Evolutionary conservation across 306 rosid species (phyloP).

Genomic region (Vigna trinervia): DNA sequence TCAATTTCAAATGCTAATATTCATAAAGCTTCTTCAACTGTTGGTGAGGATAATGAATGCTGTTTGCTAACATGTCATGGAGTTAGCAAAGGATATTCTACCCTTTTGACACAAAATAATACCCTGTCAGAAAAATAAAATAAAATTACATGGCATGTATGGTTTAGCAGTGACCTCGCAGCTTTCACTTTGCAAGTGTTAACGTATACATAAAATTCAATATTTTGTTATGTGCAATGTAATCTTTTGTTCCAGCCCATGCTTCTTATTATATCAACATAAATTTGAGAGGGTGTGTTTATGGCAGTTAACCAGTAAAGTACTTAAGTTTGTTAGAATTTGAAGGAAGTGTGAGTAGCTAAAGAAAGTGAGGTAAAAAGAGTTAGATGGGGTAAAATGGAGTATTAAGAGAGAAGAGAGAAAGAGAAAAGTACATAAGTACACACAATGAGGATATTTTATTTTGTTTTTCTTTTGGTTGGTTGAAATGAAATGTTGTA

Average conservation of each 20-base stretch:
- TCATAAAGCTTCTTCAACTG: not conserved
- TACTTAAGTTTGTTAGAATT: not conserved
- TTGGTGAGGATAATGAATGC: conserved; percentile 26
- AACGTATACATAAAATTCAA: not conserved
- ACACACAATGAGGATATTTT: not conserved
- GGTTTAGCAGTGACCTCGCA: not conserved
- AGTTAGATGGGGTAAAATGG: not conserved
- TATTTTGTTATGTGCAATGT: not conserved
- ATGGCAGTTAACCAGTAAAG: not conserved
- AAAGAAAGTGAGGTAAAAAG: conserved; percentile 2
- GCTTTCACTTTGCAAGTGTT: not conserved
- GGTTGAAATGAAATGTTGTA: conserved; percentile 19
- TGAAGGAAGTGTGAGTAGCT: not conserved
- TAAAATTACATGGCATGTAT: not conserved
- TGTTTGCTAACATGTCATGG: not conserved
- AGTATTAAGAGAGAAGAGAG: not conserved
- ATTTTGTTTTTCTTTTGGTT: conserved; percentile 4
- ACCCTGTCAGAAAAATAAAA: not conserved
- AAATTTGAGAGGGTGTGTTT: not conserved
- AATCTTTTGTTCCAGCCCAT: not conserved
- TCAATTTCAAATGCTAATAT: conserved; percentile 23
- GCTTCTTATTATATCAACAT: not conserved
- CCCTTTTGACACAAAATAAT: not conserved
- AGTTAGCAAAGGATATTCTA: conserved; percentile 11
- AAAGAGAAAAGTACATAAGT: not conserved